Percentiles rank a stretch among this genome's conserved stretches.
phyloP scores from a whole-genome alignment of 169 alveolate species.

The Eimeria acervulina region DNA sequence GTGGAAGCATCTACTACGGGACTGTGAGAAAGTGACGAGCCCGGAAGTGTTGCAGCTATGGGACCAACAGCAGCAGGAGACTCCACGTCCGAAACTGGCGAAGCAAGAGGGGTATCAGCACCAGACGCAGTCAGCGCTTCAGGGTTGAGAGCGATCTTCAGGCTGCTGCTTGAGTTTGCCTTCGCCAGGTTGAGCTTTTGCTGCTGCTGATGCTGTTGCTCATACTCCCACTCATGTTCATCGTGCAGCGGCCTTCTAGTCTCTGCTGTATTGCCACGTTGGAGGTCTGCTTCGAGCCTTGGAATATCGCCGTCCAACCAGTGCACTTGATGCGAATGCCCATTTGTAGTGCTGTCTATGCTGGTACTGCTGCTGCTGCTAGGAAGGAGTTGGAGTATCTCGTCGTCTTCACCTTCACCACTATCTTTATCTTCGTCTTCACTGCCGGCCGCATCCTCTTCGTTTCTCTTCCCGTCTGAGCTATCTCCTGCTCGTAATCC shows the following conservation, averaged over 20 bases:
- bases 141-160: not conserved
- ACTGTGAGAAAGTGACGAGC: not conserved
- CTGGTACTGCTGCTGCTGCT: conserved; percentile 39
- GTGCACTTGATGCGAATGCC: not conserved
- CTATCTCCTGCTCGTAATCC: not conserved
- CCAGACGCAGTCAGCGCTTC: conserved; percentile 33
- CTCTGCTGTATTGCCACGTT: not conserved
- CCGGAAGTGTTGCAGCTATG: conserved; percentile 35
- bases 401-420: not conserved
- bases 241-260: not conserved
- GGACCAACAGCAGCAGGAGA: not conserved
- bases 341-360: not conserved
- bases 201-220: conserved; percentile 45
- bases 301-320: conserved; percentile 4
- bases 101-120: conserved; percentile 10
- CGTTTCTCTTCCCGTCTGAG: not conserved
- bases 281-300: not conserved
- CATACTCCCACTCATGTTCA: conserved; percentile 27
- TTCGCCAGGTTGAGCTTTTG: not conserved
- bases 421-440: not conserved
- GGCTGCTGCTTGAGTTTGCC: conserved; percentile 1
- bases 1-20: not conserved
- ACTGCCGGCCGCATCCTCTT: not conserved
- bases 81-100: conserved; percentile 3
- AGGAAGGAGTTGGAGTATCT: not conserved